Evolutionary conservation across 2,329 filamentous ascomycete genomes (phyloP), one percentile per base, ranked within the genome.

Genomic region (Paracorniculantispora psalliotae): DNA sequence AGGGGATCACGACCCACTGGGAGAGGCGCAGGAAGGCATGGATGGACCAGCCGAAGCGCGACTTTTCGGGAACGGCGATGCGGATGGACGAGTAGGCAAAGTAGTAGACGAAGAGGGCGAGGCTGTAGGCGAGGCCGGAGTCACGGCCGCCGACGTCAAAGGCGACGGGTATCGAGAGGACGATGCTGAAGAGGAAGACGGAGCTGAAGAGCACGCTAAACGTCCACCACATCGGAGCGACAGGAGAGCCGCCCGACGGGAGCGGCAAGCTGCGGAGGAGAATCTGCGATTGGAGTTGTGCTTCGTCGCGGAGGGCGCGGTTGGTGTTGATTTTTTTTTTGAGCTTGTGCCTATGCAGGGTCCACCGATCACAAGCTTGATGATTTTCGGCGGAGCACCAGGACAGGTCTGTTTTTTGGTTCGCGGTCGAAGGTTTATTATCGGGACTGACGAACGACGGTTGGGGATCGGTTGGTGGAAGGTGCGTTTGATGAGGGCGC

Each of bases 61-160:
- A 96, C 59, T 78, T 77, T 26, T 89, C 85, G n/a, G 92, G 91
- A 0, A 92, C 96, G 15, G 86, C 81, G 61, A 97, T 81, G 69
- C 89, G 90, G 64, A 94, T 79, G 63, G 85, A 78, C 59, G 92
- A 96, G 76, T 94, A 92, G 72, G 91, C 75, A 72, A 96, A 88
- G 79, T 97, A 97, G 80, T 96, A 97, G 68, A 83, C 81, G 66
- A 93, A 92, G 57, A 97, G 84, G 50, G 90, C 86, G 57, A 97
- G 83, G 71, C 92, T 97, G 79, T 96, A 97, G 63, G 92, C 93
- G 69, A 99, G 82, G 61, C 94, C 94, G 70, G 92, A 96, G 67
- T 94, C 92, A 69, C 91, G 88, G 63, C 94, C 94, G 72, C 94
- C 94, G 69, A 97, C 93, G 84, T 99, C 94, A 79, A 97, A 97